Evolutionary conservation across 2,329 filamentous ascomycete species (phyloP), one percentile per base, ranked within the genome.

Genomic region (Xylariaceae sp.): DNA sequence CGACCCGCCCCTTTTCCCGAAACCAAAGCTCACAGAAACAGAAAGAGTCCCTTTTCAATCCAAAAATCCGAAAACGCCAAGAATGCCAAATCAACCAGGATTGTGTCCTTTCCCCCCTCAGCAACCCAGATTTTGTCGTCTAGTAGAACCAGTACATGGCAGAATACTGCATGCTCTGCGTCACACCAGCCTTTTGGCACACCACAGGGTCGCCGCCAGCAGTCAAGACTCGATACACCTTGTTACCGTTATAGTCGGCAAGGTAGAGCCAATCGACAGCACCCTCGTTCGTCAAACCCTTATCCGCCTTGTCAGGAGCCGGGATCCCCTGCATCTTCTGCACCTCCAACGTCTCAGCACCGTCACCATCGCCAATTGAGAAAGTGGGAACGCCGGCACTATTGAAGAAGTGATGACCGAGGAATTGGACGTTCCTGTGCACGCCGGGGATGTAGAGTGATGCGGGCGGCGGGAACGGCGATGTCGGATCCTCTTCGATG

Each of bases 341-440:
- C 57, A 69, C 76, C 63, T 74, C 76, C 60, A 75, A 76, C 64
- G 79, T 72, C 68, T 77, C 71, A 66, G 75, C 72, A 35, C 73
- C 70, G 54, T 73, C 69, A 70, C 52, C 47, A 44, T 73, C 69
- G 70, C 52, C 47, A 44, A 89, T 76, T 60, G 82, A 77, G 70
- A 90, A 90, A 10, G 78, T 83, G 1, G 88, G 88, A 0, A 76
- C 73, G 62, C 79, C 74, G 50, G 68, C 63, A 51, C 63, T 62
- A 72, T 80, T 81, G 77, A 90, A 90, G 80, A 78, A 88, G 78
- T 91, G 88, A 67, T 84, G 79, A 35, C 88, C 88, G 11, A 86
- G 70, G 66, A 80, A 78, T 53, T 74, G 72, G 4, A 81, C 60
- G 1, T 69, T 63, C 9, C 51, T 47, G 4, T 67, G 56, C 42